Conservation (phyloP, 768 basidiomycete genomes). For the Rhodotorula taiwanensis region DNA sequence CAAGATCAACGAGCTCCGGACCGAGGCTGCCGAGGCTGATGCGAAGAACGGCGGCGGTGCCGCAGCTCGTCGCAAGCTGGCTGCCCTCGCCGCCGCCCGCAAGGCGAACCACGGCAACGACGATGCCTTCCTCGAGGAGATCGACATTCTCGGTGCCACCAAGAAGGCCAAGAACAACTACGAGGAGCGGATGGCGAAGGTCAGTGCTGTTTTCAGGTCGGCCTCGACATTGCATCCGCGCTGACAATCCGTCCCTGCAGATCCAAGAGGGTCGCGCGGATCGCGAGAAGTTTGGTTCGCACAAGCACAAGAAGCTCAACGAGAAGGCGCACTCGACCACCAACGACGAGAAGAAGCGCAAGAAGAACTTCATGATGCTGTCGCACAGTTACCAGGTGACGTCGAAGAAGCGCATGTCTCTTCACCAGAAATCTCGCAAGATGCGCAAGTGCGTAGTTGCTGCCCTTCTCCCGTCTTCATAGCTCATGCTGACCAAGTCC, state of each 20-base stretch:
- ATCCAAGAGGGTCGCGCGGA: slow-evolving; percentile 91
- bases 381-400: slow-evolving; percentile 18
- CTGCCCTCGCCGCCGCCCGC: slow-evolving; percentile 65
- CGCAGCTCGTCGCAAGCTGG: slow-evolving; percentile 81
- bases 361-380: slow-evolving; percentile 36
- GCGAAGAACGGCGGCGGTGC: slow-evolving; percentile 65
- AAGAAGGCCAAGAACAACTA: slow-evolving; percentile 92
- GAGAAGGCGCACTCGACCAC: slow-evolving; percentile 39
- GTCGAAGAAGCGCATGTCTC: slow-evolving; percentile 15
- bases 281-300: slow-evolving; percentile 73
- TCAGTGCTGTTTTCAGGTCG: not conserved
- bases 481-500: not conserved
- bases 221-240: not conserved
- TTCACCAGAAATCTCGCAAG: slow-evolving; percentile 27
- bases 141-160: slow-evolving; percentile 83
- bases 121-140: slow-evolving; percentile 60
- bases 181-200: slow-evolving; percentile 79
- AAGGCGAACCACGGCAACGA: slow-evolving; percentile 48
- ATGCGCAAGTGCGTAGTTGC: slow-evolving; percentile 12
- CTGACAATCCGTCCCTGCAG: not conserved
- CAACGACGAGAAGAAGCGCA: slow-evolving; percentile 32
- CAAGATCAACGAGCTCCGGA: slow-evolving; percentile 75
- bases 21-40: slow-evolving; percentile 65
- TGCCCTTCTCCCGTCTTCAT: not conserved
- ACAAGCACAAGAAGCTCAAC: slow-evolving; percentile 39